Conservation (phyloP, 2,329 filamentous ascomycete species). For the Coniella lustricola region DNA sequence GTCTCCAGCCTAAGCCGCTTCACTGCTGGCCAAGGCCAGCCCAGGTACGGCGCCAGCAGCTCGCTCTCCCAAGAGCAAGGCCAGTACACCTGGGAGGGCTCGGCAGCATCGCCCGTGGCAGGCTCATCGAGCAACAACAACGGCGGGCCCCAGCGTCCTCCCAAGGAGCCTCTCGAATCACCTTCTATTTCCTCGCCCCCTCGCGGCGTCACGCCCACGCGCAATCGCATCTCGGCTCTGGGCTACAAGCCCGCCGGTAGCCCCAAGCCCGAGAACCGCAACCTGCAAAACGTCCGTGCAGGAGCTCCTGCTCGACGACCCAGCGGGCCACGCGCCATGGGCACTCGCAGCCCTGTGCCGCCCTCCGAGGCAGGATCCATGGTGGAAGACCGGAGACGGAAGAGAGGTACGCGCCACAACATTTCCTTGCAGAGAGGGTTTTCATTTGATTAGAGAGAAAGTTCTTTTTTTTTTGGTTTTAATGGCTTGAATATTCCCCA, state of each 20-base stretch:
- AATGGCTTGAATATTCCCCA: too few species aligned
- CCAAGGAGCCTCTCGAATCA: constrained; percentile 53
- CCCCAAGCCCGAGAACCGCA: constrained; percentile 50
- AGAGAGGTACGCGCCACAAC: constrained; percentile 43
- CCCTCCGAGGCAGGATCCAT: constrained; percentile 23
- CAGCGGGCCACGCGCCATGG: constrained; percentile 55
- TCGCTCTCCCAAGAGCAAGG: constrained; percentile 28
- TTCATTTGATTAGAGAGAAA: background rate
- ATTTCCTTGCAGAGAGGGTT: background rate
- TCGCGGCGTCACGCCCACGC: constrained; percentile 37
- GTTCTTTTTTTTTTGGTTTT: too few species aligned
- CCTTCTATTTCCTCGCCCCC: constrained; percentile 22
- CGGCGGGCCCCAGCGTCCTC: constrained; percentile 47
- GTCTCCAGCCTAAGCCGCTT: constrained; percentile 51
- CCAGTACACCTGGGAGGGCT: constrained; percentile 19
- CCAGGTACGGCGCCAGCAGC: constrained; percentile 38
- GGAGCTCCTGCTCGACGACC: constrained; percentile 46
- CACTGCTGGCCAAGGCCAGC: constrained; percentile 35
- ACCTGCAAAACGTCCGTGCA: constrained; percentile 47
- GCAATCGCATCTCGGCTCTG: constrained; percentile 37
- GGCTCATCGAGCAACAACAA: constrained; percentile 12
- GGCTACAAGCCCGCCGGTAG: constrained; percentile 32
- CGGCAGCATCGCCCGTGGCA: constrained; percentile 33
- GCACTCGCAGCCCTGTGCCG: constrained; percentile 41
- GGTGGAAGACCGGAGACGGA: constrained; percentile 44